Conservation (phyloP, 208 protist species). For the Willaertia magna region DNA sequence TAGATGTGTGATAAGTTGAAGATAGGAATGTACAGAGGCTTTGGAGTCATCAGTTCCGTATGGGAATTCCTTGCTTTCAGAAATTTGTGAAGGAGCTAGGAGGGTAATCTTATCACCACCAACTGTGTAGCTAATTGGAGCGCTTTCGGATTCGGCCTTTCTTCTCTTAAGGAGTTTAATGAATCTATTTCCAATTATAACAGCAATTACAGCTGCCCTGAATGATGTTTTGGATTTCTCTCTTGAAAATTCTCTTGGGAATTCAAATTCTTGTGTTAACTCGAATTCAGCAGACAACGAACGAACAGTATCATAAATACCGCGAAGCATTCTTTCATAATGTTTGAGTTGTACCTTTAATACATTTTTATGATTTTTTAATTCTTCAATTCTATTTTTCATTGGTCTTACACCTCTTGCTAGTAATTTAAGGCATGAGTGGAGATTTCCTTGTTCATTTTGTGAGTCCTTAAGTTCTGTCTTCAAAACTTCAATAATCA, state of each 20-base stretch:
- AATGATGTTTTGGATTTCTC: background rate
- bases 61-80: background rate
- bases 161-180: background rate
- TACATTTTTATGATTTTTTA: background rate
- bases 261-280: background rate
- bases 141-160: background rate
- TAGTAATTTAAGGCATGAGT: background rate
- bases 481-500: constrained; percentile 2
- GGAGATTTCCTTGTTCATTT: background rate
- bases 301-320: background rate
- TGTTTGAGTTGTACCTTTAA: background rate
- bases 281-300: background rate
- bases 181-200: background rate
- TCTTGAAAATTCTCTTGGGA: background rate
- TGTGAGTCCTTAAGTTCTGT: background rate
- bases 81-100: background rate
- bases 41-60: background rate
- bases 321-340: background rate
- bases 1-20: background rate
- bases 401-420: constrained; percentile 3
- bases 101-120: background rate
- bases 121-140: background rate
- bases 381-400: background rate
- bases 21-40: background rate
- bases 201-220: background rate